Base-by-base conservation (phyloP, 176 grass and related monocot genomes). In the Oryza officinalis region DNA sequence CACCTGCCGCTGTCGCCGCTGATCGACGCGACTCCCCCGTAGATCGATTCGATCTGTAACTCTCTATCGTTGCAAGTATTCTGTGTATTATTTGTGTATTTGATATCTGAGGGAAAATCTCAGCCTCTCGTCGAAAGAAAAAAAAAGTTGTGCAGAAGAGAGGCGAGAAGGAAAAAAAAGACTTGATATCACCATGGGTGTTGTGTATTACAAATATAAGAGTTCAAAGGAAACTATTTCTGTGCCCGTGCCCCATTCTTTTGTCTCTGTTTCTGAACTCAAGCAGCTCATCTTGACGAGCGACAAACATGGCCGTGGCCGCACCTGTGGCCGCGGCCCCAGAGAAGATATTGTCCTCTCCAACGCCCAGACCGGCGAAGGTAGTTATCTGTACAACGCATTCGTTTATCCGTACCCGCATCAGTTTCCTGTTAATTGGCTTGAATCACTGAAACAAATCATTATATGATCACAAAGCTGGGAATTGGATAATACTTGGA, bases 161-260 rank as follows among this genome's bases (percentile, higher is more conserved):
- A 78, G 73, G 64, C 37, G 76, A 38, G 0, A 1, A 30, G 70
- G 11, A 5, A 8, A 59, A 44, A 27, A 26, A 26, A 54, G 18
- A 44, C 41, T 65, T 52, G 11, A 67, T 2, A 54, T 54, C 49
- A 57, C 74, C 81, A 91, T 94, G 88, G 86, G 83, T 86, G 83
- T 80, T 82, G 89, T 94, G 84, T 91, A 91, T 89, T 91, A 87
- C 73, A 88, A 91, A 61, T 89, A 89, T 69, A 91, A 89, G 76
- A 91, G 92, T 91, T 84, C 63, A 80, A 94, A 94, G 44, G 86
- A 76, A 75, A 84, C 66, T 6, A 79, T 22, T 11, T 87, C 92
- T 66, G 46, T 94, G 74, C 49, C 27, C 25, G 63, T 94, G 52
- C 76, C 81, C 8, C 40, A 85, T 45, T 75, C 80, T 14, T 91